phyloP scores from a whole-genome alignment of 371 early-diverging fungal species.

The Rhizomucor pusillus region DNA sequence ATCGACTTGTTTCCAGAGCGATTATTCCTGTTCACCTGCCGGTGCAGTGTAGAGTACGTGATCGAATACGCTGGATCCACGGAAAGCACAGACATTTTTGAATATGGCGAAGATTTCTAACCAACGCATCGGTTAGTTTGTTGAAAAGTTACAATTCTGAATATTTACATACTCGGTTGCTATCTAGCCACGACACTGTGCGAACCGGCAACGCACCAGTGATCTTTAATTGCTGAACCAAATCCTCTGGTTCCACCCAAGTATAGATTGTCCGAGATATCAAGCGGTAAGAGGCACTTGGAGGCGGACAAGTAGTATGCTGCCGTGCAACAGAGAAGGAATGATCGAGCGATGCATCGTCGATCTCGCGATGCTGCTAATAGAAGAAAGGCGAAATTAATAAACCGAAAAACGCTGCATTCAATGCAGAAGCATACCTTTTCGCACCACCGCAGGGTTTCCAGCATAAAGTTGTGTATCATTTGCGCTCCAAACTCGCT shows the following conservation, averaged over 20 bases:
- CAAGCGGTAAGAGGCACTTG: neutral
- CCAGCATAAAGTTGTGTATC: slow-evolving; percentile 68
- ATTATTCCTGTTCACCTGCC: slow-evolving; percentile 9
- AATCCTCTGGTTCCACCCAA: slow-evolving; percentile 28
- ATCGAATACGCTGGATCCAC: slow-evolving; percentile 35
- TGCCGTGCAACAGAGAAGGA: too few relatives aligned
- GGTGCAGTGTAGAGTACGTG: slow-evolving; percentile 40
- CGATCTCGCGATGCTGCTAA: too few relatives aligned
- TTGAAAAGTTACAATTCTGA: neutral
- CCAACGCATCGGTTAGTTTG: slow-evolving; percentile 13
- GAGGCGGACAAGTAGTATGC: neutral
- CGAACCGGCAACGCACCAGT: slow-evolving; percentile 1
- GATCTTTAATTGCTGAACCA: slow-evolving; percentile 21
- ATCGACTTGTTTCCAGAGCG: neutral
- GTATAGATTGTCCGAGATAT: neutral
- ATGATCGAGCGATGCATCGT: too few relatives aligned
- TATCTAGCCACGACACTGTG: slow-evolving; percentile 66
- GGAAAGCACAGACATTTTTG: slow-evolving; percentile 29
- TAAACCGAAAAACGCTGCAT: neutral
- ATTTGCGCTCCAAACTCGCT: slow-evolving; percentile 74
- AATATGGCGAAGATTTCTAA: slow-evolving; percentile 35
- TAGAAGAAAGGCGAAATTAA: too few relatives aligned
- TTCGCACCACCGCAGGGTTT: slow-evolving; percentile 45
- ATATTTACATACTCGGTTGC: slow-evolving; percentile 43
- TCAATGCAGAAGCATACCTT: slow-evolving; percentile 1